Base-by-base conservation (phyloP, 1,284 basidiomycete species). In the Athelia psychrophila region DNA sequence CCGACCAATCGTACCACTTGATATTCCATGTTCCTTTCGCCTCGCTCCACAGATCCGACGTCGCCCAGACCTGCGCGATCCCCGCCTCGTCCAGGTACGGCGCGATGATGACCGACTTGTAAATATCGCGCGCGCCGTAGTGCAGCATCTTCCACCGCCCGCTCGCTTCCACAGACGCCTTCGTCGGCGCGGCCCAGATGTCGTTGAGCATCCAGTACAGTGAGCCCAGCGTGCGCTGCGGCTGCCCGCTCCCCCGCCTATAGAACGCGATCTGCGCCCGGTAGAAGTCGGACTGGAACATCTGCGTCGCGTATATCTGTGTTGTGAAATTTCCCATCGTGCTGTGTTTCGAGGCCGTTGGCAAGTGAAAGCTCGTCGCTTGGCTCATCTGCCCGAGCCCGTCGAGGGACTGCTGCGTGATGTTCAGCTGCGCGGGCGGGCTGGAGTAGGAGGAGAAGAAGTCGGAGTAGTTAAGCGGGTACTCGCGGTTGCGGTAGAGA, bases 151-250 rank as follows among this genome's bases (percentile, higher is more conserved):
- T 78, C 76, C 76, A 78, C 20, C 74, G 56, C 2, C 75, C 75
- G 2, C 67, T 71, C 54, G 73, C 74, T 58, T 78, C 76, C 51
- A 78, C 64, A 23, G 67, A 62, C 10, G 72, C 67, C 75, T 75
- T 77, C 54, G 64, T 71, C 20, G 66, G 67, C 30, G 70, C 75
- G 55, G 76, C 71, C 76, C 76, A 78, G 50, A 78, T 73, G 56
- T 77, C 75, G 58, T 78, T 78, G 48, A 78, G 63, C 62, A 76
- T 75, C 75, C 75, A 77, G 12, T 75, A 71, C 42, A 75, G 63
- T 48, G 69, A 60, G 13, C 76, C 76, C 47, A 76, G 67, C 55
- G 76, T 78, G 56, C 73, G 71, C 62, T 76, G 72, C 32, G 64
- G 65, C 4, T 60, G 58, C 2, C 70, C 70, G 2, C 72, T 70